Conservation (phyloP, 1,139 yeast genomes). For the Candida labiduridarum region DNA sequence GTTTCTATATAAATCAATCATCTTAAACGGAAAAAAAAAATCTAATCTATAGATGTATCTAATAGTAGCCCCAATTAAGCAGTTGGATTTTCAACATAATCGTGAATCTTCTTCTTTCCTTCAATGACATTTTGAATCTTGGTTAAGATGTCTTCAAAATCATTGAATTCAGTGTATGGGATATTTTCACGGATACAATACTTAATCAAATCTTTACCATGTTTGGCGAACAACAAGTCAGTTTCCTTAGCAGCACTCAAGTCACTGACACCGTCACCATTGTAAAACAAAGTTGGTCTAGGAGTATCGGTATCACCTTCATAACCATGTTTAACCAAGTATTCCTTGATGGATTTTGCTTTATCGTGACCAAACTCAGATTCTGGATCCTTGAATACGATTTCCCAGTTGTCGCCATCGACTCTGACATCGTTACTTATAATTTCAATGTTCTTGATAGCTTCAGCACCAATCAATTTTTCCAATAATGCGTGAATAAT, state of each 20-base stretch:
- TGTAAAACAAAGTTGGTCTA: slow-evolving; percentile 72
- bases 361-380: slow-evolving; percentile 94
- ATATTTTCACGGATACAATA: slow-evolving; percentile 80
- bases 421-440: slow-evolving; percentile 76
- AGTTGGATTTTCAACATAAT: slow-evolving; percentile 30
- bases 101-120: slow-evolving; percentile 28
- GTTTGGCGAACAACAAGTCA: slow-evolving; percentile 88
- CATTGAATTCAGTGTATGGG: slow-evolving; percentile 81
- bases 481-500: slow-evolving; percentile 76
- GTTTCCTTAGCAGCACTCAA: slow-evolving; percentile 95
- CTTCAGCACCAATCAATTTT: slow-evolving; percentile 75
- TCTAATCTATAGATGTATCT: neutral
- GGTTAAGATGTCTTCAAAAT: slow-evolving; percentile 70
- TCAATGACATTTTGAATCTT: slow-evolving; percentile 43
- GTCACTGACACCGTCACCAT: slow-evolving; percentile 98
- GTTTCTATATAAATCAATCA: neutral
- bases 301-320: slow-evolving; percentile 16
- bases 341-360: slow-evolving; percentile 76
- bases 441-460: slow-evolving; percentile 73
- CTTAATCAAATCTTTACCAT: slow-evolving; percentile 85
- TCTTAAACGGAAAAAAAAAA: neutral
- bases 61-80: neutral
- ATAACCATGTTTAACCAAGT: slow-evolving; percentile 48
- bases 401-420: slow-evolving; percentile 68
- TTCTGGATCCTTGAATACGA: slow-evolving; percentile 77